A percentile compares a stretch with the other conserved stretches of the same genome.
Evolutionary conservation across 2,329 filamentous ascomycete genomes (phyloP).

Genomic region (Phoma herbarum): DNA sequence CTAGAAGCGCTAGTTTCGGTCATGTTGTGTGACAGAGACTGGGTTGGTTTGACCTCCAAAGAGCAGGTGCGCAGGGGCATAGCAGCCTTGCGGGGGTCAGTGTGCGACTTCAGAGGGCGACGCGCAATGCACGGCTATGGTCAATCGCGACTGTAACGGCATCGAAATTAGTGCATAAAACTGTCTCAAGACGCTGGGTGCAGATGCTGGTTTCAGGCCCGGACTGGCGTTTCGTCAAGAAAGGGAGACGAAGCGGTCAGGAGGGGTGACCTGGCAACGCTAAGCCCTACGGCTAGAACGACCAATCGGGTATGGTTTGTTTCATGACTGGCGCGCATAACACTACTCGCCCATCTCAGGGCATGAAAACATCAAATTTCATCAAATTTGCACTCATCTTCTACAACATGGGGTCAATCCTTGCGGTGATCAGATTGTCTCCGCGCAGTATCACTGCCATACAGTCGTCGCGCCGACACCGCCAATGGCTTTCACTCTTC

Average conservation of each 20-base stretch:
- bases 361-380: slow-evolving; percentile 13
- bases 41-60: slow-evolving; percentile 12
- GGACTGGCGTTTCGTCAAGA: slow-evolving; percentile 19
- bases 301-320: slow-evolving; percentile 14
- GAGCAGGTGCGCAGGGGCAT: slow-evolving; percentile 13
- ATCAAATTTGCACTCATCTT: slow-evolving; percentile 6
- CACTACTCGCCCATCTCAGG: slow-evolving; percentile 6
- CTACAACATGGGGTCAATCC: neutral
- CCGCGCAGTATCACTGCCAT: slow-evolving; percentile 19
- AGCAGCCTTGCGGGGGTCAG: slow-evolving; percentile 7
- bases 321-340: slow-evolving; percentile 12
- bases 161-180: slow-evolving; percentile 17
- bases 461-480: slow-evolving; percentile 12
- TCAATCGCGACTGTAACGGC: slow-evolving; percentile 13
- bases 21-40: slow-evolving; percentile 18
- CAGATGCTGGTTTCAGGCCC: slow-evolving; percentile 15
- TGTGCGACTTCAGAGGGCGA: neutral
- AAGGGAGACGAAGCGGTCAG: slow-evolving; percentile 11
- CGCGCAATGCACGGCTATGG: slow-evolving; percentile 15
- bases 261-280: slow-evolving; percentile 17
- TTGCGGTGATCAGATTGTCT: slow-evolving; percentile 1
- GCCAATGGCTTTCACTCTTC: slow-evolving; percentile 54
- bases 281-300: slow-evolving; percentile 15
- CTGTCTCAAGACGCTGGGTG: slow-evolving; percentile 13
- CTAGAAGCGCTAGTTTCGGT: slow-evolving; percentile 12